phyloP scores from a whole-genome alignment of 2,329 filamentous ascomycete genomes.

The Bisporella sp. region DNA sequence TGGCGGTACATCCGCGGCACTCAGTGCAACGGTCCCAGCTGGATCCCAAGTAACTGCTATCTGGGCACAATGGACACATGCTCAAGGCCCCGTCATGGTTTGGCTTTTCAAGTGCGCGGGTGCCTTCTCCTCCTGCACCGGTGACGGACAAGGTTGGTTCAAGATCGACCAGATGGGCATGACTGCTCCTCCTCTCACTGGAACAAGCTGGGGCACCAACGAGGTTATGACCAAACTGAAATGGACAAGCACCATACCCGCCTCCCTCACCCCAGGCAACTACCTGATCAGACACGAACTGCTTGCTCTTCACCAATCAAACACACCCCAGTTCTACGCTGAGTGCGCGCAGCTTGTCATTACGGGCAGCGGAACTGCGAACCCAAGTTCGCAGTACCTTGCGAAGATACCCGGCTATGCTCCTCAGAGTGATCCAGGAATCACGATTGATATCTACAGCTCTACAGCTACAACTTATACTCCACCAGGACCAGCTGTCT shows the following conservation, averaged over 20 bases:
- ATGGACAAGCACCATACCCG: slow-evolving; percentile 45
- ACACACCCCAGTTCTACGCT: slow-evolving; percentile 46
- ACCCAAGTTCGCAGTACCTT: slow-evolving; percentile 22
- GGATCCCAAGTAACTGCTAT: slow-evolving; percentile 41
- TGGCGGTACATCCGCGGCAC: slow-evolving; percentile 40
- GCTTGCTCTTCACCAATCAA: slow-evolving; percentile 47
- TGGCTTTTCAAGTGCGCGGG: slow-evolving; percentile 47
- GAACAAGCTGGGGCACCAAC: slow-evolving; percentile 41
- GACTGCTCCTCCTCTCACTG: slow-evolving; percentile 36
- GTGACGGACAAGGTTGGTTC: slow-evolving; percentile 48
- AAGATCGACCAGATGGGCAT: slow-evolving; percentile 50
- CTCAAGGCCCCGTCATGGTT: slow-evolving; percentile 52
- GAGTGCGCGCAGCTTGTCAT: slow-evolving; percentile 49
- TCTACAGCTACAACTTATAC: background rate
- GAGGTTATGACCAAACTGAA: slow-evolving; percentile 36
- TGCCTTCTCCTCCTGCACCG: slow-evolving; percentile 41
- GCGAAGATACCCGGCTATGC: background rate
- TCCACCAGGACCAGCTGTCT: background rate
- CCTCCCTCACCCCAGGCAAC: slow-evolving; percentile 41
- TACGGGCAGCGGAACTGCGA: slow-evolving; percentile 39
- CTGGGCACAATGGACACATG: slow-evolving; percentile 52
- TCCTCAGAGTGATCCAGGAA: background rate
- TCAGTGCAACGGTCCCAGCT: slow-evolving; percentile 38
- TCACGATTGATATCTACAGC: background rate
- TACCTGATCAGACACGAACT: slow-evolving; percentile 52